These are phyloP conservation scores for Cladophialophora chaetospira DNA, from an alignment of 2,329 filamentous ascomycete genomes.

Conservation along the genomic window DNA sequence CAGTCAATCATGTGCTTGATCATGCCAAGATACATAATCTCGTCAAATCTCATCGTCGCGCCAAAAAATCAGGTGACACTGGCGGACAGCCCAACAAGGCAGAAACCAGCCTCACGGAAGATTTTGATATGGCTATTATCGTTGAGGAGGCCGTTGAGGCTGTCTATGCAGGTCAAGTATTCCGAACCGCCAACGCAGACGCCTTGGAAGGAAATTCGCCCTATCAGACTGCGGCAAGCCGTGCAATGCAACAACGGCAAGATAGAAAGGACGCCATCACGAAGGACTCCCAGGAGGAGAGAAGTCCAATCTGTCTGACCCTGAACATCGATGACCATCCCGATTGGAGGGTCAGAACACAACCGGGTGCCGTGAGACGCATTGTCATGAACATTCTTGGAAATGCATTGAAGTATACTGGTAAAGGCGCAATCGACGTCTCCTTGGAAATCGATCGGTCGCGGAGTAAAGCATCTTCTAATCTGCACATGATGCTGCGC, in stretches of 20 bases:
- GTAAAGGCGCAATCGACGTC: constrained; percentile 54
- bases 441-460: constrained; percentile 40
- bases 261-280: constrained; percentile 12
- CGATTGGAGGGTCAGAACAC: constrained; percentile 57
- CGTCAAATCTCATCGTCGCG: constrained; percentile 13
- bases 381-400: constrained; percentile 66
- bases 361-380: constrained; percentile 56
- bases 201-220: constrained; percentile 18
- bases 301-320: constrained; percentile 39
- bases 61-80: constrained; percentile 3
- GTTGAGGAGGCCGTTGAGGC: constrained; percentile 52
- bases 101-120: constrained; percentile 34
- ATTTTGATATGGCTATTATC: constrained; percentile 38
- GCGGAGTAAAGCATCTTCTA: constrained; percentile 38
- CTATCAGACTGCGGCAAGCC: constrained; percentile 16
- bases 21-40: constrained; percentile 58
- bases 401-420: constrained; percentile 65
- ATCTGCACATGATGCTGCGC: constrained; percentile 42
- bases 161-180: constrained; percentile 53
- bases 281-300: constrained; percentile 7
- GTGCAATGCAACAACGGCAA: constrained; percentile 15
- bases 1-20: constrained; percentile 49
- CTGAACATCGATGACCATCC: constrained; percentile 54
- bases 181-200: constrained; percentile 26
- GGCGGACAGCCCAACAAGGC: constrained; percentile 12